A percentile compares a stretch with the other conserved stretches of the same genome.
Evolutionary conservation across 768 basidiomycete genomes (phyloP).

Genomic region (Astraeus odoratus): DNA sequence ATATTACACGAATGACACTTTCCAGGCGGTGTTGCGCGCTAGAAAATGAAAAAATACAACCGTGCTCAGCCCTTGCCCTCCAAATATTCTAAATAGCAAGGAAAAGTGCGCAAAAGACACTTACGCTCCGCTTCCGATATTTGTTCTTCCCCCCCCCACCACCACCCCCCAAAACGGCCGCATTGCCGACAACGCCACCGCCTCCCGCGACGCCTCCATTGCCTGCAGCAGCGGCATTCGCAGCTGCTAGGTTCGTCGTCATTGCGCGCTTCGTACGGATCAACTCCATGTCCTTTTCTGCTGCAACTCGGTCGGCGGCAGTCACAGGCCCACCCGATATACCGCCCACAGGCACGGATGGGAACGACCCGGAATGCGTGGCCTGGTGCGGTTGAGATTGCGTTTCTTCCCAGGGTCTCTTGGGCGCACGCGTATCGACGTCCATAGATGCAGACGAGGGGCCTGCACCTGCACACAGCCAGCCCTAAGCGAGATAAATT

Average conservation of each 20-base stretch:
- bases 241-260: slow-evolving; percentile 52
- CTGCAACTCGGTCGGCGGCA: slow-evolving; percentile 48
- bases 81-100: too few species aligned
- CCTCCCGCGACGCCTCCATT: slow-evolving; percentile 20
- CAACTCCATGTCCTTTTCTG: slow-evolving; percentile 81
- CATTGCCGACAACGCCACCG: slow-evolving; percentile 16
- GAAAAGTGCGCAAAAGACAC: too few species aligned
- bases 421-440: slow-evolving; percentile 47
- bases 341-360: slow-evolving; percentile 2
- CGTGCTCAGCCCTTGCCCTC: not conserved
- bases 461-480: slow-evolving; percentile 23
- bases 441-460: slow-evolving; percentile 19
- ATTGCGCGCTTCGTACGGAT: slow-evolving; percentile 76
- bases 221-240: slow-evolving; percentile 32
- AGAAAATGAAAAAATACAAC: slow-evolving; percentile 14
- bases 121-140: slow-evolving; percentile 80
- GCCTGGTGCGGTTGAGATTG: slow-evolving; percentile 7
- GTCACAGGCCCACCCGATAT: slow-evolving; percentile 14
- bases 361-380: slow-evolving; percentile 21
- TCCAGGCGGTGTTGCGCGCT: slow-evolving; percentile 82
- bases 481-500: slow-evolving; percentile 13
- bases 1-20: slow-evolving; percentile 88
- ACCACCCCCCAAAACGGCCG: not conserved
- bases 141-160: slow-evolving; percentile 63
- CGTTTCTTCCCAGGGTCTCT: slow-evolving; percentile 73